Evolutionary conservation across 2,329 filamentous ascomycete species (phyloP), one percentile per base, ranked within the genome.

Genomic region (Botrytis squamosa): DNA sequence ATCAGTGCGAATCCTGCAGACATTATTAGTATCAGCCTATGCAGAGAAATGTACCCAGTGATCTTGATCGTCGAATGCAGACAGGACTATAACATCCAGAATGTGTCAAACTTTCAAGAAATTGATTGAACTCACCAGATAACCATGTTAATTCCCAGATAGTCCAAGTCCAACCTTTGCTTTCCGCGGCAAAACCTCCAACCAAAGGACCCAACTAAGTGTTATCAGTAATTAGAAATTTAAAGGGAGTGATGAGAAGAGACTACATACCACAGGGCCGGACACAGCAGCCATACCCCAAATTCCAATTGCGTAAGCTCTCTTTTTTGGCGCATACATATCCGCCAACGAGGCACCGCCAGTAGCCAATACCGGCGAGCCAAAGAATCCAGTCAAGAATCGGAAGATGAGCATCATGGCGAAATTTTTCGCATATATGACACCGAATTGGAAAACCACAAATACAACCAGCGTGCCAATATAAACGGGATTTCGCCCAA

Each of bases 401-500:
- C 89, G 86, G 18, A 90, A 84, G 2, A 90, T 85, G 0, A 89
- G 80, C 0, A 89, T 80, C 81, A 86, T 86, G 9, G 84, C 85
- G 65, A 88, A 84, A 75, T 88, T 88, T 55, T 81, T 81, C 0
- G 85, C 84, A n/a, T 85, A 81, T 4, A 84, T 82, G 6, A 84
- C 84, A 1, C 83, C 84, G 14, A 87, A 81, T 62, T 86, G 83
- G 67, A 89, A 81, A 52, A 86, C 82, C 71, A 92, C 88, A 79
- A 92, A 93, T 36, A 92, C 83, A 70, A 88, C 86, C 81, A 93
- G 90, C 7, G 90, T 91, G 76, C 88, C 81, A 60, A 92, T 87
- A 81, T 93, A 93, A 3, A 91, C 86, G 0, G 88, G 87, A 78
- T 90, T 93, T 12, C 91, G 85, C 2, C 92, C 91, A 71, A 93